phyloP scores from a whole-genome alignment of 2,329 filamentous ascomycete genomes.

The Curvularia sp. region DNA sequence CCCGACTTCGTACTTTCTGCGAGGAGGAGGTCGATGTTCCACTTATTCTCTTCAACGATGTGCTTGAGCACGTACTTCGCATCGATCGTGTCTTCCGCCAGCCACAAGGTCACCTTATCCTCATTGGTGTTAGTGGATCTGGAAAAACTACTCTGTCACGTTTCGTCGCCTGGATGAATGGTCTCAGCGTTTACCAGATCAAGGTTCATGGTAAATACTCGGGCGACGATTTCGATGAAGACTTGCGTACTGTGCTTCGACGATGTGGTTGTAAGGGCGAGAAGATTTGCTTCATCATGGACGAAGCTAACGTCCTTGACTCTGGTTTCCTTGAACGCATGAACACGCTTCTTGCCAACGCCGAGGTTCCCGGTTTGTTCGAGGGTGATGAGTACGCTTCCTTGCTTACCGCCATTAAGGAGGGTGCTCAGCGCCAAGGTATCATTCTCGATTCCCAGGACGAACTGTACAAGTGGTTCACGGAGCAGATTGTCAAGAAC shows the following conservation, averaged over 20 bases:
- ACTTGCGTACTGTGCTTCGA: conserved; percentile 90
- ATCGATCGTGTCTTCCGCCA: conserved; percentile 99
- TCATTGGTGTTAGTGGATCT: conserved; percentile 97
- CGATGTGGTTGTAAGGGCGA: conserved; percentile 97
- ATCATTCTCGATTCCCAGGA: conserved; percentile 95
- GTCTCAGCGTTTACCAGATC: conserved; percentile 98
- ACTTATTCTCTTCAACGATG: conserved; percentile 98
- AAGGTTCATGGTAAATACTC: conserved; percentile 99
- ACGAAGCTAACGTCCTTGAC: conserved; percentile 97
- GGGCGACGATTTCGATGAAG: conserved; percentile 97
- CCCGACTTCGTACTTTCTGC: conserved; percentile 95
- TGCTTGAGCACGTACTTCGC: conserved; percentile 94
- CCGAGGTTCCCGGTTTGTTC: conserved; percentile 98
- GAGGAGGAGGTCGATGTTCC: conserved; percentile 99
- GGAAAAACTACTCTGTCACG: conserved; percentile 98
- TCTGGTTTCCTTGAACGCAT: conserved; percentile 98
- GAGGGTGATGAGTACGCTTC: conserved; percentile 98
- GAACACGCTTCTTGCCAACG: conserved; percentile 98
- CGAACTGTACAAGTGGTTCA: conserved; percentile 99
- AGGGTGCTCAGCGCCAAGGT: conserved; percentile 95
- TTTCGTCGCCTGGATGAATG: conserved; percentile 99
- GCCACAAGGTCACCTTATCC: conserved; percentile 95
- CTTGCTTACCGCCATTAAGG: conserved; percentile 99
- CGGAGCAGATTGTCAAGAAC: conserved; percentile 98
- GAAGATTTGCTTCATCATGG: conserved; percentile 99